These are phyloP conservation scores for Cadophora sp. DNA, from an alignment of 2,329 filamentous ascomycete species.

Conservation along the genomic window DNA sequence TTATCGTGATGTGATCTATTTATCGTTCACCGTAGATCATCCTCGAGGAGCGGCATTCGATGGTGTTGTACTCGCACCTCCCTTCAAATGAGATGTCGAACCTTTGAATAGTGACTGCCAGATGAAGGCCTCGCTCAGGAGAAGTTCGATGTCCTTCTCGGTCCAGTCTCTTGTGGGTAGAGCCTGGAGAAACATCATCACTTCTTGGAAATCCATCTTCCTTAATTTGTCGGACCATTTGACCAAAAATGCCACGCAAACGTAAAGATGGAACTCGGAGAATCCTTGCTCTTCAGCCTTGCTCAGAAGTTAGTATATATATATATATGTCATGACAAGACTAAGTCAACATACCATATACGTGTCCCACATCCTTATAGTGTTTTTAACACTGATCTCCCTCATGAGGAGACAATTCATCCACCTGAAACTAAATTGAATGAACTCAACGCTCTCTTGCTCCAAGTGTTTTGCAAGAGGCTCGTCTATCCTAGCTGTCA, in stretches of 20 bases:
- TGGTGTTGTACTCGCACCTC: constrained; percentile 46
- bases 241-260: constrained; percentile 95
- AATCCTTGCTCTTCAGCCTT: constrained; percentile 98
- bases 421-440: constrained; percentile 99
- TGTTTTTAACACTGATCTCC: constrained; percentile 95
- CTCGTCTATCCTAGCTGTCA: constrained; percentile 88
- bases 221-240: constrained; percentile 97
- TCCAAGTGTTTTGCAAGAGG: constrained; percentile 87
- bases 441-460: constrained; percentile 92
- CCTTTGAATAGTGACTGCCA: constrained; percentile 98
- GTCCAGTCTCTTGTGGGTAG: constrained; percentile 94
- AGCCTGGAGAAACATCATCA: constrained; percentile 99
- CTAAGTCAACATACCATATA: constrained; percentile 77
- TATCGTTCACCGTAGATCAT: constrained; percentile 15
- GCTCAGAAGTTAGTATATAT: constrained; percentile 24
- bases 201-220: constrained; percentile 97
- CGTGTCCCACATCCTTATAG: constrained; percentile 99
- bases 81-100: constrained; percentile 85
- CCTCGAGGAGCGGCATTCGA: constrained; percentile 36
- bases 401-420: constrained; percentile 99
- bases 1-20: background rate
- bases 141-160: constrained; percentile 95
- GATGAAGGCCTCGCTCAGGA: constrained; percentile 96
- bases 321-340: background rate
- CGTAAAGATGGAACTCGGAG: constrained; percentile 97